Percentiles rank a stretch among this genome's conserved stretches.
These are phyloP conservation scores for Tilletia setariae DNA, from an alignment of 1,284 basidiomycete genomes.

Conservation along the genomic window DNA sequence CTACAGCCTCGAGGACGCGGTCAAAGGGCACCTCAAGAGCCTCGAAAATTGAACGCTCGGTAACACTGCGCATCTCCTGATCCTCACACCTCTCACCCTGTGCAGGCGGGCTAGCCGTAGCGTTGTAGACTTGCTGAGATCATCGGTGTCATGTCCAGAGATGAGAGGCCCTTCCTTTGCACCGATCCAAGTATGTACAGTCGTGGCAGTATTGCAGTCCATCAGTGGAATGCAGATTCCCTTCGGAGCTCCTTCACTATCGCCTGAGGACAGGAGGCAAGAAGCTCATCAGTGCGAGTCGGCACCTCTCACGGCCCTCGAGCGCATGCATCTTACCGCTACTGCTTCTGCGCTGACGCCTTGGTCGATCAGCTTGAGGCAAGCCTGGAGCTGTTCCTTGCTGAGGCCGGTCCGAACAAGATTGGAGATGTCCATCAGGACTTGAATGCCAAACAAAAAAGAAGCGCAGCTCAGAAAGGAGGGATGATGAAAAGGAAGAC, in stretches of 20 bases:
- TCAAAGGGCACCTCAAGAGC: too few species aligned
- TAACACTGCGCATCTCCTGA: too few species aligned
- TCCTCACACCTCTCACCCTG: too few species aligned
- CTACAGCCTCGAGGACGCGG: slow-evolving; percentile 4
- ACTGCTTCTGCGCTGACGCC: slow-evolving; percentile 80
- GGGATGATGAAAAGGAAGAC: too few species aligned
- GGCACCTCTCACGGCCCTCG: neutral
- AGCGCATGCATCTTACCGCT: slow-evolving; percentile 63
- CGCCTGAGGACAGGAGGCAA: neutral
- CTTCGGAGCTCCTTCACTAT: slow-evolving; percentile 5
- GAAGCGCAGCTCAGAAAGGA: too few species aligned
- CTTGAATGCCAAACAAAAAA: too few species aligned
- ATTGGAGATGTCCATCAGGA: slow-evolving; percentile 75
- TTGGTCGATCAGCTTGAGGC: slow-evolving; percentile 76
- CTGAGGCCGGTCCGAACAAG: slow-evolving; percentile 75
- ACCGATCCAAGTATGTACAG: too few species aligned
- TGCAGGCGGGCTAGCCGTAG: too few species aligned
- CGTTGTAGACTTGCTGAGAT: too few species aligned
- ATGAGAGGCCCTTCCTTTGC: too few species aligned
- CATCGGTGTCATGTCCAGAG: too few species aligned
- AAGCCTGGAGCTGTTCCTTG: slow-evolving; percentile 75
- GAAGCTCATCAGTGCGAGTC: neutral
- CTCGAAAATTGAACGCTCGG: too few species aligned
- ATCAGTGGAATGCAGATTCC: neutral
- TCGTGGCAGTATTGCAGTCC: neutral